These are phyloP conservation scores for Danielia oregonensis DNA, from an alignment of 805 yeast species.

Conservation along the genomic window DNA sequence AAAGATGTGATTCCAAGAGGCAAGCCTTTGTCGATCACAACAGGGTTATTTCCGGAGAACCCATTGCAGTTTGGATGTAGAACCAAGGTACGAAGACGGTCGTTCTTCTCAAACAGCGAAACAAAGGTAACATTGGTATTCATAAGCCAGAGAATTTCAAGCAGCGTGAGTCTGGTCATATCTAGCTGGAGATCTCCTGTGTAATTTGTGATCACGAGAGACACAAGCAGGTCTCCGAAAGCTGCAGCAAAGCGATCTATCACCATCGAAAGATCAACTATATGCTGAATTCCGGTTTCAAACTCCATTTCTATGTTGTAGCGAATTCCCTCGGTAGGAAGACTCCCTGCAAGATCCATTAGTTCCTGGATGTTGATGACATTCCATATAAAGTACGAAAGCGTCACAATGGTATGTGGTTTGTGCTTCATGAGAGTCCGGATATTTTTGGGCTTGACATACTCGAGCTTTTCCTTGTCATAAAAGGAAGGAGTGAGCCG, in stretches of 20 bases:
- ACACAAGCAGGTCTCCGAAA: neutral
- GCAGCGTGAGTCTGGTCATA: conserved; percentile 6
- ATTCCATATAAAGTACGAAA: conserved; percentile 17
- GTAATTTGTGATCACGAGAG: conserved; percentile 10
- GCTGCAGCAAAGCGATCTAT: neutral
- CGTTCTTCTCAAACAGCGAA: conserved; percentile 2
- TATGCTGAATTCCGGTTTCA: conserved; percentile 14
- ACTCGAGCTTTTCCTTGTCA: neutral
- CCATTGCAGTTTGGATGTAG: conserved; percentile 17
- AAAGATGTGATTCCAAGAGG: conserved; percentile 11
- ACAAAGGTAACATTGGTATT: conserved; percentile 13
- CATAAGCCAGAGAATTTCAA: conserved; percentile 16
- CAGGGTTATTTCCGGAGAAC: conserved; percentile 9
- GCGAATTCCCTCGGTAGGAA: neutral
- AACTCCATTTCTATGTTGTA: conserved; percentile 20
- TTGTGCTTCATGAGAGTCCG: neutral
- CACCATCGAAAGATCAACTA: conserved; percentile 6
- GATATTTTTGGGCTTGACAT: neutral
- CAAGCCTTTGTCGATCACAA: conserved; percentile 6
- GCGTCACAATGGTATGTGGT: conserved; percentile 3
- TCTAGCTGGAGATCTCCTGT: conserved; percentile 11
- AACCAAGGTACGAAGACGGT: conserved; percentile 3
- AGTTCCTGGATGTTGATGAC: conserved; percentile 12
- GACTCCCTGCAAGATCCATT: conserved; percentile 2
- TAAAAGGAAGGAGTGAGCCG: neutral